Evolutionary conservation across 2,329 filamentous ascomycete genomes (phyloP).

Genomic region (Polytolypa hystricis): DNA sequence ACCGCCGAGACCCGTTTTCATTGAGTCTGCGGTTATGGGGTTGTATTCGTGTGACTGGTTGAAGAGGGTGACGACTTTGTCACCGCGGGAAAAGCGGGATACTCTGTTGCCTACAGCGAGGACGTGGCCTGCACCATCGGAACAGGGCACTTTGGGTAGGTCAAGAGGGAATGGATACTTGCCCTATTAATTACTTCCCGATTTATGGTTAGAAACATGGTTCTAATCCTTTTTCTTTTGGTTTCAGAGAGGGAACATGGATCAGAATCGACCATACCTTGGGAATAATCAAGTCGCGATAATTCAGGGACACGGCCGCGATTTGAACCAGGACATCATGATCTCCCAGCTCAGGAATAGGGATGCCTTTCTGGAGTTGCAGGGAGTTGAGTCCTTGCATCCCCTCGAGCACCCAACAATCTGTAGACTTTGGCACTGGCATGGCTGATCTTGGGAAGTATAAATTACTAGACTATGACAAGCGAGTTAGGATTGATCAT

Average conservation of each 20-base stretch:
- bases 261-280: slow-evolving; percentile 22
- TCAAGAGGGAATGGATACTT: slow-evolving; percentile 36
- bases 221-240: no score
- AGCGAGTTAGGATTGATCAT: no score
- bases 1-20: slow-evolving; percentile 54
- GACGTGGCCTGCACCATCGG: slow-evolving; percentile 37
- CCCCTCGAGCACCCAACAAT: slow-evolving; percentile 1
- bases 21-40: slow-evolving; percentile 27
- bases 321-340: slow-evolving; percentile 61
- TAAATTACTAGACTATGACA: not conserved
- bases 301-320: slow-evolving; percentile 40
- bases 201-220: no score
- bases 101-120: slow-evolving; percentile 45
- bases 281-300: slow-evolving; percentile 38
- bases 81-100: slow-evolving; percentile 44
- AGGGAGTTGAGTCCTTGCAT: slow-evolving; percentile 5
- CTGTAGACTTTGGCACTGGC: not conserved
- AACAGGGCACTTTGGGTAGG: slow-evolving; percentile 33
- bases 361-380: not conserved
- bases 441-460: not conserved
- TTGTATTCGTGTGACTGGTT: slow-evolving; percentile 47
- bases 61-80: slow-evolving; percentile 48
- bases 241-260: no score
- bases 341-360: slow-evolving; percentile 41
- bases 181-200: slow-evolving; percentile 18